Evolutionary conservation across 179 eudicot species (phyloP).

Genomic region (Pouteria campechiana): DNA sequence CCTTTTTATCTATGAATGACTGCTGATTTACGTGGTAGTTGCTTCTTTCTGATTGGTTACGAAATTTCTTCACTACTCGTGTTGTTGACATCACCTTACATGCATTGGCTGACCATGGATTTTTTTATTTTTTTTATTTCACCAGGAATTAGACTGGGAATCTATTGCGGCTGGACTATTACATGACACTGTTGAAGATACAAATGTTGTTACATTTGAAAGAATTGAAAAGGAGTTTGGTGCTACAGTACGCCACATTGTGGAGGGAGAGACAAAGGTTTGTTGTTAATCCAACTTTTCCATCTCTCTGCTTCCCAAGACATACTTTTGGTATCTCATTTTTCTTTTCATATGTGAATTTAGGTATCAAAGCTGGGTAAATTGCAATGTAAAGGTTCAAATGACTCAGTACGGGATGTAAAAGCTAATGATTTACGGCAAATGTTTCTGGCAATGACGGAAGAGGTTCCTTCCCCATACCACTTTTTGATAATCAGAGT

Average conservation of each 20-base stretch:
- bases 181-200: constrained; percentile 98
- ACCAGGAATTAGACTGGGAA: constrained; percentile 98
- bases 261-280: constrained; percentile 99
- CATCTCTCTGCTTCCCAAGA: not conserved
- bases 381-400: constrained; percentile 66
- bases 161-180: constrained; percentile 94
- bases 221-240: constrained; percentile 83
- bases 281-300: not conserved
- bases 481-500: not conserved
- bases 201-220: constrained; percentile 81
- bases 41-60: not conserved
- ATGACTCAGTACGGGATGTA: constrained; percentile 71
- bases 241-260: constrained; percentile 78
- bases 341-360: constrained; percentile 7
- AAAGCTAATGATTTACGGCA: constrained; percentile 95
- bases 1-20: not conserved
- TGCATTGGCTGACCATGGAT: too few species aligned
- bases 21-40: not conserved
- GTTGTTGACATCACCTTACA: too few species aligned
- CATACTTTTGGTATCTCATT: not conserved
- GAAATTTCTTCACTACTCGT: not conserved
- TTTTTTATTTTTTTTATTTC: too few species aligned
- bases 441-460: constrained; percentile 98
- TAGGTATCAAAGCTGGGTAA: constrained; percentile 97
- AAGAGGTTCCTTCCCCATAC: constrained; percentile 43